Conservation (phyloP, 1,139 yeast genomes). For the Hansenula anomala region DNA sequence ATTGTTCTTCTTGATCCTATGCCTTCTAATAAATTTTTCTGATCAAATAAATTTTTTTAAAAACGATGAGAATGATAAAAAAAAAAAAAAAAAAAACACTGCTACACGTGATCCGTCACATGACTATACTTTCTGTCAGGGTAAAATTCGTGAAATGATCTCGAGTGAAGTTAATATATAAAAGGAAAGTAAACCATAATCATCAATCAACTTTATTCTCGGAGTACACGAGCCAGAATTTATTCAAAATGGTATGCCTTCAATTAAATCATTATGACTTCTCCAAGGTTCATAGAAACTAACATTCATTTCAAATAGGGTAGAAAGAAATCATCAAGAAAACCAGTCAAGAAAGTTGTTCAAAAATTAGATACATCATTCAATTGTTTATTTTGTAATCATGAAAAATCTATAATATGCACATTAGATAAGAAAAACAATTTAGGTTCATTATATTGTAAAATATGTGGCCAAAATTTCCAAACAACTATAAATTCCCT, state of each 20-base stretch:
- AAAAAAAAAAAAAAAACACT: not conserved
- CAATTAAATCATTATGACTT: too few relatives aligned
- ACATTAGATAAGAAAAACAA: slow-evolving; percentile 82
- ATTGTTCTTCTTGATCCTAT: too few relatives aligned
- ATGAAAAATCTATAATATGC: slow-evolving; percentile 88
- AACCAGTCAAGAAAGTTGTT: slow-evolving; percentile 74
- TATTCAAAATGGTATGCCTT: too few relatives aligned
- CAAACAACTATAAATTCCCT: slow-evolving; percentile 77
- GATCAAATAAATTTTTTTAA: not conserved
- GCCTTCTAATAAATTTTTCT: too few relatives aligned
- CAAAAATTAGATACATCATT: slow-evolving; percentile 82
- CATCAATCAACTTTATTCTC: too few relatives aligned
- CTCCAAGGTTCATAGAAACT: too few relatives aligned
- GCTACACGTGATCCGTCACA: not conserved
- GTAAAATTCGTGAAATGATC: too few relatives aligned
- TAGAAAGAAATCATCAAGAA: slow-evolving; percentile 84
- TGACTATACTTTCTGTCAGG: too few relatives aligned
- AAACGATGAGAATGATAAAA: not conserved
- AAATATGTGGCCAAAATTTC: slow-evolving; percentile 92
- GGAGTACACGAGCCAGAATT: too few relatives aligned
- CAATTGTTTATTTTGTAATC: slow-evolving; percentile 93
- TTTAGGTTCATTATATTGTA: slow-evolving; percentile 82
- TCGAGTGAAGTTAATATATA: too few relatives aligned
- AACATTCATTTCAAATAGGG: slow-evolving; percentile 43
- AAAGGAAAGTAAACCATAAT: too few relatives aligned